Base-by-base conservation (phyloP, 73 alveolate genomes). In the Symbiodinium natans region DNA sequence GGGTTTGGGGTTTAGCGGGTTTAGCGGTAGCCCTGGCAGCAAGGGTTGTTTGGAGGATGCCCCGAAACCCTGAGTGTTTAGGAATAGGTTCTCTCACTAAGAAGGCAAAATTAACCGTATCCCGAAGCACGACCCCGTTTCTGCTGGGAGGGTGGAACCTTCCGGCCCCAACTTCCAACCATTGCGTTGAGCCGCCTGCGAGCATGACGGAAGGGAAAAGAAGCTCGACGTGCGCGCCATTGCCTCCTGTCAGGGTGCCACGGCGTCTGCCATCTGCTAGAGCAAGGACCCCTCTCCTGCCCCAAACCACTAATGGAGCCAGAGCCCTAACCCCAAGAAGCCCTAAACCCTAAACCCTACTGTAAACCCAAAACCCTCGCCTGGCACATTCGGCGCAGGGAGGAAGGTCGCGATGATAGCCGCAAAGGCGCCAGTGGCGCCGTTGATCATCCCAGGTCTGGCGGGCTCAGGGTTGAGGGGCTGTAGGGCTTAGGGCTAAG, bases 361-460 rank as follows among this genome's bases (percentile, higher is more conserved):
- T 33, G 46, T 27, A 21, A 75, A 19, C 46, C 46, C 43, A 6
- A 19, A 29, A 41, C 34, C 93, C 93, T 31, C n/a, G 34, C 85
- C 83, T 68, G 73, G 75, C 42, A 13, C 74, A 2, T 9, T 29
- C 46, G 86, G 95, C 95, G 41, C 95, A 6, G 68, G 73, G 7
- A 90, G 71, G 63, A 90, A 90, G 75, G 98, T 74, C 59, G 90
- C 98, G 31, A 92, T 92, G 98, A 92, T 92, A 39, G 98, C 98
- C 19, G 98, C 98, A 36, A 77, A 92, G 29, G 92, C 93, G 36
- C 99, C 99, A 13, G 93, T 93, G 77, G 93, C 93, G 4, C 99
- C 99, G 75, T 82, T 93, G 41, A 93, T 83, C 93, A 93, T 82
- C 19, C 99, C 99, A 11, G 99, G 99, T 74, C 99, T 93, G 86